phyloP scores from a whole-genome alignment of 768 basidiomycete species.

The Mycena vitilis region DNA sequence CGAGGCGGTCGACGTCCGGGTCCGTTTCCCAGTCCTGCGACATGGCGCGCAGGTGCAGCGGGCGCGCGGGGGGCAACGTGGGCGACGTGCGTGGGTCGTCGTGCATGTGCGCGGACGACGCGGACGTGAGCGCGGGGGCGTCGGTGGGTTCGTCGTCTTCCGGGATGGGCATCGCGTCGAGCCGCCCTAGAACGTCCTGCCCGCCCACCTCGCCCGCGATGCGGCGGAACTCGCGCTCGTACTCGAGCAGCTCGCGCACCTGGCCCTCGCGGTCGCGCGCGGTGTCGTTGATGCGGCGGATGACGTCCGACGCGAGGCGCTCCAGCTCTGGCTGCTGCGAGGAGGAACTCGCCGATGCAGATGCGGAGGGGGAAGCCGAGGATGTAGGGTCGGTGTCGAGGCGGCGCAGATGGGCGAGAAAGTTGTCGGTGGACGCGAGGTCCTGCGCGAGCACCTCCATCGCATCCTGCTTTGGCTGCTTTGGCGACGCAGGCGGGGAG shows the following conservation, averaged over 20 bases:
- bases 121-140: constrained; percentile 7
- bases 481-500: constrained; percentile 42
- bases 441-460: constrained; percentile 80
- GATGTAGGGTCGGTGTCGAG: constrained; percentile 67
- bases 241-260: constrained; percentile 80
- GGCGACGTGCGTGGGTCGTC: too few relatives aligned
- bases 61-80: constrained; percentile 4
- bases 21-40: constrained; percentile 73
- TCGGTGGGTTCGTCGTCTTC: constrained; percentile 45
- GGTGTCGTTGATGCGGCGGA: constrained; percentile 80
- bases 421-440: constrained; percentile 81
- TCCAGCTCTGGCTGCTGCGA: constrained; percentile 64
- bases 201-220: constrained; percentile 85
- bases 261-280: constrained; percentile 84
- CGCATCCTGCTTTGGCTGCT: constrained; percentile 60
- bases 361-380: constrained; percentile 43
- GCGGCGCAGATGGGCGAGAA: constrained; percentile 76
- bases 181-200: constrained; percentile 72
- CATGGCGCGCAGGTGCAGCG: constrained; percentile 42
- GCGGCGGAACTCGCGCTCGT: constrained; percentile 82
- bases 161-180: constrained; percentile 67
- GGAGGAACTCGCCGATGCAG: neutral
- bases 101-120: neutral
- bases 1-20: constrained; percentile 59
- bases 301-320: constrained; percentile 77